Percentiles rank a stretch among this genome's conserved stretches.
Evolutionary conservation across 1,284 basidiomycete species (phyloP).

Genomic region (Anthracocystis setariae): DNA sequence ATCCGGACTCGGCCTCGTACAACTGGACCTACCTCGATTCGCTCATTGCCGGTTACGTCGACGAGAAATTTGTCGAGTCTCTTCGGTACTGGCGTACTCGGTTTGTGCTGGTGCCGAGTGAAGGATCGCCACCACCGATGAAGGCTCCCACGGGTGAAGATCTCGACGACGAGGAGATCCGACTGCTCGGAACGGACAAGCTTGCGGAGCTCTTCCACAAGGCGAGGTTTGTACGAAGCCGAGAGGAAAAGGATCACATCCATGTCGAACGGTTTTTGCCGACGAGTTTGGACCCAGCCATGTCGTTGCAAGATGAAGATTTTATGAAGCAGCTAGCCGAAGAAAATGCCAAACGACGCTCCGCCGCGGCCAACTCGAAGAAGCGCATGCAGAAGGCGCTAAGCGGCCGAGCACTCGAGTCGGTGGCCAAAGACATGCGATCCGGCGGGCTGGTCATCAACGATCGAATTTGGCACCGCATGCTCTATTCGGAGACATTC

Average conservation of each 20-base stretch:
- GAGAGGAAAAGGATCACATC: slow-evolving; percentile 35
- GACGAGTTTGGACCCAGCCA: slow-evolving; percentile 64
- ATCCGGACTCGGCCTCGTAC: slow-evolving; percentile 76
- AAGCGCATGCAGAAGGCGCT: slow-evolving; percentile 41
- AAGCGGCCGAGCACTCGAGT: slow-evolving; percentile 29
- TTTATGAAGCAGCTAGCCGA: slow-evolving; percentile 60
- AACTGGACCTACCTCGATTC: slow-evolving; percentile 69
- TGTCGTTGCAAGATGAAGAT: slow-evolving; percentile 60
- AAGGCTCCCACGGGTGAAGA: slow-evolving; percentile 61
- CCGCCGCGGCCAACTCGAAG: slow-evolving; percentile 32
- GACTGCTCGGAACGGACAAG: slow-evolving; percentile 88
- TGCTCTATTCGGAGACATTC: slow-evolving; percentile 62
- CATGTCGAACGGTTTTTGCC: slow-evolving; percentile 61
- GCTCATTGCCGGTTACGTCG: slow-evolving; percentile 67
- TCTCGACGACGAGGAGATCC: slow-evolving; percentile 82
- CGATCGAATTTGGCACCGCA: slow-evolving; percentile 64
- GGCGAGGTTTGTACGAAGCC: slow-evolving; percentile 44
- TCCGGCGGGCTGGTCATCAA: slow-evolving; percentile 58
- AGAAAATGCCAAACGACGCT: slow-evolving; percentile 47
- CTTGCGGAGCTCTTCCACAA: slow-evolving; percentile 81
- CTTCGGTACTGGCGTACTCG: slow-evolving; percentile 86
- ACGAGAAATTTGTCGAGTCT: slow-evolving; percentile 62
- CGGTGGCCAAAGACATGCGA: slow-evolving; percentile 60
- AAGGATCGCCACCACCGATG: slow-evolving; percentile 74
- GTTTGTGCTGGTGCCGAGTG: slow-evolving; percentile 90